Percentiles rank a stretch among this genome's conserved stretches.
phyloP scores from a whole-genome alignment of 352 stramenopile species.

The Globisporangium cederbergense region DNA sequence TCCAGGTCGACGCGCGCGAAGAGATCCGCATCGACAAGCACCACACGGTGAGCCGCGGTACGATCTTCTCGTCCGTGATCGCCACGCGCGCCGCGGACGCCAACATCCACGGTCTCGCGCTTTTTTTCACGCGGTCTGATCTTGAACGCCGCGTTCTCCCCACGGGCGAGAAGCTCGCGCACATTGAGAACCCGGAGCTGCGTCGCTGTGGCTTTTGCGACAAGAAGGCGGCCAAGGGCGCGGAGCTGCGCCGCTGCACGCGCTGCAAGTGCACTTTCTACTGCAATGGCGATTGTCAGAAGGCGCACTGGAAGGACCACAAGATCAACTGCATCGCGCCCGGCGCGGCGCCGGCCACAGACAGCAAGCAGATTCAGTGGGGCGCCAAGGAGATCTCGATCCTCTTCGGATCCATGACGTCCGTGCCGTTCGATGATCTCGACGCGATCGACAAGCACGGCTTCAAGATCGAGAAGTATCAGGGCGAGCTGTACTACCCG shows the following conservation, averaged over 20 bases:
- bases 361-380: conserved; percentile 61
- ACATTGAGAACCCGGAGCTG: conserved; percentile 69
- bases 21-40: conserved; percentile 63
- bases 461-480: conserved; percentile 40
- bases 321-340: conserved; percentile 71
- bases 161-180: conserved; percentile 54
- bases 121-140: conserved; percentile 78
- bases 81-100: conserved; percentile 45
- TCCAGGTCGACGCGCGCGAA: conserved; percentile 74
- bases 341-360: conserved; percentile 21
- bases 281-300: conserved; percentile 70
- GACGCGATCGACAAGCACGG: conserved; percentile 63
- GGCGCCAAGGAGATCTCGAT: conserved; percentile 83
- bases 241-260: conserved; percentile 77
- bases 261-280: conserved; percentile 86
- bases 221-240: conserved; percentile 53
- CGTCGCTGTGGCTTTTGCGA: conserved; percentile 75
- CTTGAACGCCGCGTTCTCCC: conserved; percentile 73
- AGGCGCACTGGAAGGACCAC: conserved; percentile 80
- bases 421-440: conserved; percentile 77
- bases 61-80: conserved; percentile 76
- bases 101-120: conserved; percentile 68
- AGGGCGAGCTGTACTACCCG: conserved; percentile 53
- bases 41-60: conserved; percentile 49
- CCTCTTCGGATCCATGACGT: conserved; percentile 61